Percentiles rank a stretch among this genome's conserved stretches.
Conservation (phyloP, 768 basidiomycete genomes). For the Leccinellum albellum region DNA sequence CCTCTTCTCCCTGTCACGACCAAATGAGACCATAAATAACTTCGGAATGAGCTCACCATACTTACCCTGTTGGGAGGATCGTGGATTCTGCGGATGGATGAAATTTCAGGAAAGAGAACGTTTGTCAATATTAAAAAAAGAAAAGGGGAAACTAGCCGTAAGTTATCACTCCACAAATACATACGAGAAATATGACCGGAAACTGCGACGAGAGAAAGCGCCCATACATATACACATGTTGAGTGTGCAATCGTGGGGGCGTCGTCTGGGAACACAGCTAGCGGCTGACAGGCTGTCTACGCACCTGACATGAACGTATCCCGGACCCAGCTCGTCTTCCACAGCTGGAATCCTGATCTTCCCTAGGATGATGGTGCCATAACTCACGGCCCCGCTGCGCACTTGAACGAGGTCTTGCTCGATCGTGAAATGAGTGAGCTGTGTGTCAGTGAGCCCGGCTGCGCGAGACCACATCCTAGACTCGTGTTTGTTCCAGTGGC, state of each 20-base stretch:
- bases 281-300: conserved; percentile 13
- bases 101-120: not conserved
- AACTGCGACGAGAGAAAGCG: conserved; percentile 6
- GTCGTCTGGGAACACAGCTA: not conserved
- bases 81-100: conserved; percentile 51
- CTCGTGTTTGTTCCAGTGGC: conserved; percentile 64
- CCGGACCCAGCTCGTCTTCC: conserved; percentile 55
- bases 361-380: conserved; percentile 71
- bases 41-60: conserved; percentile 2
- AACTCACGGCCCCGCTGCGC: conserved; percentile 55
- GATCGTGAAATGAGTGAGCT: conserved; percentile 51
- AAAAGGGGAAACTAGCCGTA: conserved; percentile 1
- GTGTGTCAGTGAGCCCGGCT: conserved; percentile 43
- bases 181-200: conserved; percentile 2
- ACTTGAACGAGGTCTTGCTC: conserved; percentile 40
- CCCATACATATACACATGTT: not conserved
- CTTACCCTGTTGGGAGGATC: conserved; percentile 69
- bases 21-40: conserved; percentile 1
- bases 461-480: conserved; percentile 64
- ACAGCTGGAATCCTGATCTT: conserved; percentile 72
- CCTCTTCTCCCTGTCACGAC: conserved; percentile 51
- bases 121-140: conserved; percentile 1
- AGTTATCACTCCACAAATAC: conserved; percentile 8
- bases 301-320: conserved; percentile 70
- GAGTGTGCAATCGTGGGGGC: not conserved